Conservation (phyloP, 768 basidiomycete genomes). For the Scleroderma citrinum region DNA sequence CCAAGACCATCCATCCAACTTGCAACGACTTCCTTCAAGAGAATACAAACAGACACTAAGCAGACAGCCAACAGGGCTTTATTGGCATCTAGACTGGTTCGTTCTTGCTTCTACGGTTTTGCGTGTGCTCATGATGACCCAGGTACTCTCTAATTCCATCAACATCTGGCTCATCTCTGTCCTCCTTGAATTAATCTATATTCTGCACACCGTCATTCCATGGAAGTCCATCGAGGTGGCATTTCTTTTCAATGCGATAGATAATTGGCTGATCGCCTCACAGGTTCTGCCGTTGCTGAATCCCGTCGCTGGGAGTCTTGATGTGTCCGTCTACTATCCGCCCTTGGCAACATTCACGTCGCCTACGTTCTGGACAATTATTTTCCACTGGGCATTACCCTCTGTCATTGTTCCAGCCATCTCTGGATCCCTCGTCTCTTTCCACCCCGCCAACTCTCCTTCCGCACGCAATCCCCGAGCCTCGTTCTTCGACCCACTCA, state of each 20-base stretch:
- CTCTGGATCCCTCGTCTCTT: constrained; percentile 56
- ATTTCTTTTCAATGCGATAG: not conserved
- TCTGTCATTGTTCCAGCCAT: constrained; percentile 53
- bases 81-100: constrained; percentile 23
- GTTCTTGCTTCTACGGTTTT: constrained; percentile 1
- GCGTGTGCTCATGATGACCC: not conserved
- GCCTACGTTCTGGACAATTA: constrained; percentile 44
- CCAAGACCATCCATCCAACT: constrained; percentile 15
- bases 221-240: constrained; percentile 42
- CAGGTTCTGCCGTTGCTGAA: constrained; percentile 15
- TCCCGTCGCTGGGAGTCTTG: not conserved
- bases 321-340: constrained; percentile 39
- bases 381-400: constrained; percentile 60
- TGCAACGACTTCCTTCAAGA: constrained; percentile 16
- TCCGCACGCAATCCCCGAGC: constrained; percentile 17
- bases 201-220: constrained; percentile 48
- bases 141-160: constrained; percentile 61
- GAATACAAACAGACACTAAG: constrained; percentile 14
- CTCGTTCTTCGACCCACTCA: constrained; percentile 50
- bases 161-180: constrained; percentile 56
- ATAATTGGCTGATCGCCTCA: constrained; percentile 1
- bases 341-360: constrained; percentile 41
- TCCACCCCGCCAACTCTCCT: constrained; percentile 39
- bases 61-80: constrained; percentile 16
- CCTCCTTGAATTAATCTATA: constrained; percentile 47